These are phyloP conservation scores for Prosopis cineraria DNA, from an alignment of 306 rosid species.

Conservation along the genomic window DNA sequence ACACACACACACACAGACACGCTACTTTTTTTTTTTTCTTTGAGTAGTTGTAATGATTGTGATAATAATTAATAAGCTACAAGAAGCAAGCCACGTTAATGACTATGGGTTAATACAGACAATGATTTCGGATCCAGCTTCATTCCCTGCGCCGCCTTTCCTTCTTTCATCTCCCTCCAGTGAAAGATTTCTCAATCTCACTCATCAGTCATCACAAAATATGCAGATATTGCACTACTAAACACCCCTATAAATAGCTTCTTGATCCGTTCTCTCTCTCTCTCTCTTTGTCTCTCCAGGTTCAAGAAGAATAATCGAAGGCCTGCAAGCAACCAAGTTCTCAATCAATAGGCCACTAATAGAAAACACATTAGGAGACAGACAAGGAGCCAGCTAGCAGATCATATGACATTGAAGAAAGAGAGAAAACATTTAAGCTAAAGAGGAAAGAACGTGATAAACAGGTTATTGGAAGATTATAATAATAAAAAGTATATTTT, in stretches of 20 bases:
- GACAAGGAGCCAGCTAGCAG: neutral
- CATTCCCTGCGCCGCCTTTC: slow-evolving; percentile 64
- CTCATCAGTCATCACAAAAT: neutral
- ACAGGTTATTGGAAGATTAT: slow-evolving; percentile 52
- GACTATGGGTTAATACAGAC: neutral
- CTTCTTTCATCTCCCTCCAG: slow-evolving; percentile 28
- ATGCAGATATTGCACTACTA: slow-evolving; percentile 2
- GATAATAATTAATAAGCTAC: neutral
- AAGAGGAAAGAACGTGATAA: slow-evolving; percentile 47
- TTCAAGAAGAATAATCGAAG: slow-evolving; percentile 44
- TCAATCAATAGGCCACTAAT: slow-evolving; percentile 50
- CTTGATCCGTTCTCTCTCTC: neutral
- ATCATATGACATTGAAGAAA: neutral
- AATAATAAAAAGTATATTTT: slow-evolving; percentile 55
- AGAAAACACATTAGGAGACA: neutral
- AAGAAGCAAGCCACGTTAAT: neutral
- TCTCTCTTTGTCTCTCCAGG: slow-evolving; percentile 36
- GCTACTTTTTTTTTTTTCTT: too few species aligned
- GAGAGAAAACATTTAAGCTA: slow-evolving; percentile 20
- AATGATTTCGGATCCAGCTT: slow-evolving; percentile 67
- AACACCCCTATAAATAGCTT: slow-evolving; percentile 30
- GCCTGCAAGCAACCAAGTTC: slow-evolving; percentile 57
- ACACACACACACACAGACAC: too few species aligned
- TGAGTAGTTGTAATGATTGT: neutral
- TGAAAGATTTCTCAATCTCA: slow-evolving; percentile 20